Base-by-base conservation (phyloP, 345 rosid genomes). In the Firmiana major region DNA sequence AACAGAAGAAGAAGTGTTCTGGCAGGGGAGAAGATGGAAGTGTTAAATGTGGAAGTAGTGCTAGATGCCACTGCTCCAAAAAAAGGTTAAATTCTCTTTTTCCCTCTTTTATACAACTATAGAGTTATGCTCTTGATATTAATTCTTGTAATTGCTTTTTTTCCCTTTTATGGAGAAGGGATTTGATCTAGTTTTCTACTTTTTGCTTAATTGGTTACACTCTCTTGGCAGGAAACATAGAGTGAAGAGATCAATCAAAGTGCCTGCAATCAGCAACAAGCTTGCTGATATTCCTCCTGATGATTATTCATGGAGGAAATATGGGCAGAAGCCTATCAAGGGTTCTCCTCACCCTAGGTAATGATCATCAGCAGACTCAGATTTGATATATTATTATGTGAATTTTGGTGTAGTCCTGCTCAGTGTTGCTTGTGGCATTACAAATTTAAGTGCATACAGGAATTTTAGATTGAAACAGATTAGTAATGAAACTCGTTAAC, bases 341-440 rank as follows among this genome's bases (percentile, higher is more conserved):
- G 97, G 97, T 49, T 91, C 97, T 79, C 97, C 97, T 80, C 90
- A 91, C 65, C 97, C 97, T 21, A 86, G 97, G 97, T 91, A 87
- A 75, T 43, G 38, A 42, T 60, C 40, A 22, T 46, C n/a, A 3
- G 28, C 62, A 31, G 43, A 49, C 17, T 31, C 9, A 28, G 40
- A 49, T 16, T 28, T 28, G 24, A 51, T 31, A 9, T 26, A 2
- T 60, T 12, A 6, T 22, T 60, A 26, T 60, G 19, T 28, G 64
- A 26, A 26, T 26, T 11, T 60, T 60, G 38, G 38, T 54, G 48
- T 16, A 7, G 9, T 42, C 34, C 49, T 49, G 43, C 22, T 9
- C 19, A n/a, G 13, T 36, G 58, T 65, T 59, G 19, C 75, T 22
- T 49, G 28, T 19, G 13, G 55, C 12, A 51, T 65, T 59, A 42